A percentile compares a stretch with the other conserved stretches of the same genome.
Conservation (phyloP, 495 filamentous ascomycete genomes). For the Clavariopsis aquatica region DNA sequence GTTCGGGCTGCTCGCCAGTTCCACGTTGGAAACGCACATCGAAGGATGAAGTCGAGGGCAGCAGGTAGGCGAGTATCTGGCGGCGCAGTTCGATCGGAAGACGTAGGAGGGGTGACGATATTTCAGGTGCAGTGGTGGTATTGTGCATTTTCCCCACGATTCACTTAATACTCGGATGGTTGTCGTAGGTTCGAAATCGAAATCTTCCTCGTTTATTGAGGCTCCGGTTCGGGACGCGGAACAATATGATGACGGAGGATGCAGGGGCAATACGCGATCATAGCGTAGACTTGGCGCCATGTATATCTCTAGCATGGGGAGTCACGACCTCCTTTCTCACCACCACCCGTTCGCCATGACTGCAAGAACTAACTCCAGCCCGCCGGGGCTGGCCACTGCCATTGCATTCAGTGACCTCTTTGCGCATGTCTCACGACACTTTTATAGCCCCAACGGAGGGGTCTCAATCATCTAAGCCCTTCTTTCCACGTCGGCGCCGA, state of each 20-base stretch:
- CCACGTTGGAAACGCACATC: constrained; percentile 17
- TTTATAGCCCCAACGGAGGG: constrained; percentile 76
- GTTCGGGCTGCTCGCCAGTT: constrained; percentile 7
- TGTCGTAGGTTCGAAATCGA: not conserved
- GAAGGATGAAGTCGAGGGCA: constrained; percentile 41
- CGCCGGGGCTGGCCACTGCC: constrained; percentile 26
- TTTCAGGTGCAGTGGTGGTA: not conserved
- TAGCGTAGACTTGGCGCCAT: constrained; percentile 4
- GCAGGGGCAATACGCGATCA: not conserved
- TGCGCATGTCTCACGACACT: constrained; percentile 47
- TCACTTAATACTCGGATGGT: not conserved
- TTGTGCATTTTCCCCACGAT: constrained; percentile 7
- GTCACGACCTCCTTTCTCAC: constrained; percentile 21
- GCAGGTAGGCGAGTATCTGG: constrained; percentile 44
- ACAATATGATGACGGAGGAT: not conserved
- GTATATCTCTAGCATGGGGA: not conserved
- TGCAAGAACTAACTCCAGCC: constrained; percentile 20
- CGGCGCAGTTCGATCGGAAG: constrained; percentile 47
- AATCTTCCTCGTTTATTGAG: not conserved
- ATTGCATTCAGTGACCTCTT: constrained; percentile 28
- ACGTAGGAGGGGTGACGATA: constrained; percentile 35
- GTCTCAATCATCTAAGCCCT: constrained; percentile 58
- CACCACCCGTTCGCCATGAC: constrained; percentile 31
- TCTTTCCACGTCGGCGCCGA: constrained; percentile 42
- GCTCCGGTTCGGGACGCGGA: not conserved